These are phyloP conservation scores for Xylaria sp. DNA, from an alignment of 2,329 filamentous ascomycete species.

Conservation along the genomic window DNA sequence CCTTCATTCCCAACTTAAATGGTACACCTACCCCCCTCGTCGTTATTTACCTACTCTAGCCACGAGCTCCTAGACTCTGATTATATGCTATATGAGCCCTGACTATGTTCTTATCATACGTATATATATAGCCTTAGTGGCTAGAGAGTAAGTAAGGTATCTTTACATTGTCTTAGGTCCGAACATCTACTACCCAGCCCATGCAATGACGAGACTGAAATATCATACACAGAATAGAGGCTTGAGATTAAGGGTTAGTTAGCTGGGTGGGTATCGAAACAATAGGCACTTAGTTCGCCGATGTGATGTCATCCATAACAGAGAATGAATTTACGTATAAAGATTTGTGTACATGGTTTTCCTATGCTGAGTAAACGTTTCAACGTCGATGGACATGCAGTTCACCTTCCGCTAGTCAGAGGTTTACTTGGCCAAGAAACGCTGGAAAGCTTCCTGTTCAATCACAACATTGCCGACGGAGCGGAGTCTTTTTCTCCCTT, in stretches of 20 bases:
- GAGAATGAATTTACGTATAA: not conserved
- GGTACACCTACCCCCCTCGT: no score
- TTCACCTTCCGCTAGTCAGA: not conserved
- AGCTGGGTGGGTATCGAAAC: not conserved
- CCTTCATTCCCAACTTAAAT: no score
- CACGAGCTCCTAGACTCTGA: no score
- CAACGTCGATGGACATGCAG: conserved; percentile 11
- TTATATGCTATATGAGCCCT: no score
- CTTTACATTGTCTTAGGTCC: no score
- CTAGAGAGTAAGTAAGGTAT: no score
- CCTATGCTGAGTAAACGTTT: not conserved
- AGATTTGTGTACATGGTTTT: not conserved
- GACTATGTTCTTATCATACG: no score
- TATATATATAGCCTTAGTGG: no score
- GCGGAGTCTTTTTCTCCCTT: conserved; percentile 85
- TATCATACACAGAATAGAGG: no score
- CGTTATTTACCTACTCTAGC: no score
- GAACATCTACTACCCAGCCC: no score
- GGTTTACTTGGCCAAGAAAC: conserved; percentile 82
- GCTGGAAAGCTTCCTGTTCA: conserved; percentile 93
- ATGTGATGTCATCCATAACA: not conserved
- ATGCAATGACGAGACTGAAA: no score
- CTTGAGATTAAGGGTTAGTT: not conserved
- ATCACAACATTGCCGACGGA: conserved; percentile 92
- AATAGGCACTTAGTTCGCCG: not conserved